Base-by-base conservation (phyloP, 495 filamentous ascomycete genomes). In the Bombardia bombarda region DNA sequence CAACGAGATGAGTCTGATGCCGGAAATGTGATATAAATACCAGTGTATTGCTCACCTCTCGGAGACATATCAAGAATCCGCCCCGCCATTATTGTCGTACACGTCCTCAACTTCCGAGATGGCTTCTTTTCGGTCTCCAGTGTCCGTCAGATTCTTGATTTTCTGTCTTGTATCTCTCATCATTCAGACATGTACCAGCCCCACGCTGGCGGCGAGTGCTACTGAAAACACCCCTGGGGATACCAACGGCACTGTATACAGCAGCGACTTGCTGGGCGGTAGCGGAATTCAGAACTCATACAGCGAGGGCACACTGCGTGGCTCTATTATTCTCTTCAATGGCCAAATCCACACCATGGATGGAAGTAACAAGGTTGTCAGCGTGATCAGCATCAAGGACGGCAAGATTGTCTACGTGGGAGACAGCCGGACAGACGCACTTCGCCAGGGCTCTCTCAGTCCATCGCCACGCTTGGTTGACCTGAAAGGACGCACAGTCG, bases 341-440 rank as follows among this genome's bases (percentile, higher is more conserved):
- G 55, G 55, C 6, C 20, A 16, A 1, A 58, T 58, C 28, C 49
- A 52, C 38, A 58, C 55, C 22, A 52, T 55, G 49, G 45, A 46
- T 39, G 40, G 18, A 10, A n/a, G 12, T 6, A 38, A 39, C 24
- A 33, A 39, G 1, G 28, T 58, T 7, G 48, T 21, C 18, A 52
- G 38, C 1, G 55, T 55, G 2, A 8, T 58, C n/a, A 52, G 39
- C 12, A 52, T 58, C 25, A 40, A 39, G 12, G 43, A 53, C 35
- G 52, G 52, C 31, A 18, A 32, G 21, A 51, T 58, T 7, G 34
- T 50, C 40, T 58, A 58, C 32, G 43, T 58, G n/a, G 55, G 55
- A 22, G 36, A 55, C 38, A 52, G 40, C 34, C 18, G 36, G 16
- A 13, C 17, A 3, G 49, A 55, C 1, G 55, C 55, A 2, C 18